These are phyloP conservation scores for Vigna hirtella DNA, from an alignment of 306 rosid species.

Conservation along the genomic window DNA sequence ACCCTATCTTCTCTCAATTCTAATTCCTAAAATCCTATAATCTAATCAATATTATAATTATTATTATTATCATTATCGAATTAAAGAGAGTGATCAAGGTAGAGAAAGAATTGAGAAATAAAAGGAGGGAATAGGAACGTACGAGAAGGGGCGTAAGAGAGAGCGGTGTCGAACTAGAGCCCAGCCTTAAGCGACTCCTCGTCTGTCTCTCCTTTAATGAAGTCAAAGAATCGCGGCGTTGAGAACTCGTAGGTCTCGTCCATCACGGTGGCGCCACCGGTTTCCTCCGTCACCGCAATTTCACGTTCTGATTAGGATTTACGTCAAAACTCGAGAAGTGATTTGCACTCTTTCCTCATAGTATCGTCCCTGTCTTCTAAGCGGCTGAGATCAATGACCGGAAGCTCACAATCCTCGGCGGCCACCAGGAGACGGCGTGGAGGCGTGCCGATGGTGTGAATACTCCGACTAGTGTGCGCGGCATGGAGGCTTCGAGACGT, in stretches of 20 bases:
- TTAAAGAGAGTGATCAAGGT: neutral
- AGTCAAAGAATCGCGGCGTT: conserved; percentile 90
- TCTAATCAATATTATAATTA: neutral
- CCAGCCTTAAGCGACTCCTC: conserved; percentile 66
- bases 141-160: conserved; percentile 94
- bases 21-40: conserved; percentile 20
- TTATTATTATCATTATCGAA: neutral
- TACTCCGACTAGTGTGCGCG: too few species aligned
- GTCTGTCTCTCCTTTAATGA: conserved; percentile 60
- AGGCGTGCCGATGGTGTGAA: too few species aligned
- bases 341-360: neutral
- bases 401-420: too few species aligned
- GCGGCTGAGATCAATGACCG: too few species aligned
- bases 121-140: conserved; percentile 35
- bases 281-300: conserved; percentile 63
- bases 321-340: neutral
- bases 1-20: conserved; percentile 24
- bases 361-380: too few species aligned
- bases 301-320: conserved; percentile 23
- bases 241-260: conserved; percentile 85
- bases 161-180: conserved; percentile 87
- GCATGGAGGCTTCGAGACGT: too few species aligned
- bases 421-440: too few species aligned
- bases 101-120: neutral
- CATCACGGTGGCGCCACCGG: conserved; percentile 48